Percentiles rank a stretch among this genome's conserved stretches.
Conservation (phyloP, 1,284 basidiomycete species). For the Grifola frondosa region DNA sequence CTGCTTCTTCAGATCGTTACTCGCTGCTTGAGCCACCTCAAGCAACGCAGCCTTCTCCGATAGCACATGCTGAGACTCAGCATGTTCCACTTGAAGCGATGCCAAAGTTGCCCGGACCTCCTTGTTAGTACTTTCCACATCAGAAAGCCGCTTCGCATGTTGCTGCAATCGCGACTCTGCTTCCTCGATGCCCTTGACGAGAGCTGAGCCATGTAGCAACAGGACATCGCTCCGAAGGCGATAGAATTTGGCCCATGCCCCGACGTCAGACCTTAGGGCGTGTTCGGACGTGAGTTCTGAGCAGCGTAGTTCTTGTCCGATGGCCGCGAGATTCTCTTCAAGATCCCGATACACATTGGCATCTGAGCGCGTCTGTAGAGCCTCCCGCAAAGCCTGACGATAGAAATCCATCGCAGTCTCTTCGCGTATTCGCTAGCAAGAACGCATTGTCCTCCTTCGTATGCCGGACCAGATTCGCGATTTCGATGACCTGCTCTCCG, state of each 20-base stretch:
- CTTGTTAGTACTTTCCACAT: conserved; percentile 38
- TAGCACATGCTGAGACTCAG: conserved; percentile 24
- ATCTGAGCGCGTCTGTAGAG: neutral
- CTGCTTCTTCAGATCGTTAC: conserved; percentile 23
- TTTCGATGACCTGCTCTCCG: conserved; percentile 63
- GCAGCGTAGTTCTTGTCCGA: conserved; percentile 4
- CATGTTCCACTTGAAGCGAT: conserved; percentile 37
- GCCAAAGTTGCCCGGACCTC: conserved; percentile 41
- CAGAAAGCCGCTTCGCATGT: conserved; percentile 38
- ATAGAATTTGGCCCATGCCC: conserved; percentile 13
- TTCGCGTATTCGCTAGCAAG: conserved; percentile 45
- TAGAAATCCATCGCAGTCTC: conserved; percentile 42
- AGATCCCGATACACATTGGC: neutral
- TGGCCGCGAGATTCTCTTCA: conserved; percentile 1
- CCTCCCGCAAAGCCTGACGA: conserved; percentile 23
- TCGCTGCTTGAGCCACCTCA: conserved; percentile 22
- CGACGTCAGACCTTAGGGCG: conserved; percentile 9
- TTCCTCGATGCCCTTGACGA: conserved; percentile 19
- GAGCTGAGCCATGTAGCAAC: conserved; percentile 18
- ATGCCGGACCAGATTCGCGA: conserved; percentile 61
- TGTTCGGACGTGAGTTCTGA: neutral
- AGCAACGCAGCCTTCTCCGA: conserved; percentile 31
- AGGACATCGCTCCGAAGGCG: conserved; percentile 15
- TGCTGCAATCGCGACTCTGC: conserved; percentile 31
- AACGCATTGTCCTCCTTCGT: conserved; percentile 50